Evolutionary conservation across 176 grass and related monocot genomes (phyloP).

Genomic region (Musa acuminata): DNA sequence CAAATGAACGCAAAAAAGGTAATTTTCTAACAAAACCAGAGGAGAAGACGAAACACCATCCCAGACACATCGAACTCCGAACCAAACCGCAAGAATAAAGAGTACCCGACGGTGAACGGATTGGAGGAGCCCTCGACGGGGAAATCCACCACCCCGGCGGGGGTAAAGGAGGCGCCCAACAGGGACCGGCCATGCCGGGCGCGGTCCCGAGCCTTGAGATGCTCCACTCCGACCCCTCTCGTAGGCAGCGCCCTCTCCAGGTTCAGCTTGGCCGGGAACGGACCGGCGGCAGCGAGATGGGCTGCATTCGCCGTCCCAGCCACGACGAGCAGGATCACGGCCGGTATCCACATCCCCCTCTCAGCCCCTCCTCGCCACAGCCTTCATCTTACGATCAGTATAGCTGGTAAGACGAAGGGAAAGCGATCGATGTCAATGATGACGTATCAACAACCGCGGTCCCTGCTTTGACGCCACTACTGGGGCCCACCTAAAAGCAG

Average conservation of each 20-base stretch:
- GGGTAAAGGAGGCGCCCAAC: conserved; percentile 23
- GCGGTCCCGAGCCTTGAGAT: conserved; percentile 59
- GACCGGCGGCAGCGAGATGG: neutral
- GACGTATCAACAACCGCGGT: too few species aligned
- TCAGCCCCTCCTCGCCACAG: neutral
- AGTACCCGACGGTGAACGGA: conserved; percentile 86
- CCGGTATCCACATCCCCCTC: neutral
- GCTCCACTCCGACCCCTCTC: conserved; percentile 47
- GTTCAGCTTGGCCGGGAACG: conserved; percentile 39
- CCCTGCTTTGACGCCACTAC: too few species aligned
- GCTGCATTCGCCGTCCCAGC: neutral
- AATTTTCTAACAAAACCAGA: neutral
- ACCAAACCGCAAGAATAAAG: neutral
- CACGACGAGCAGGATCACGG: neutral
- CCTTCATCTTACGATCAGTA: too few species aligned
- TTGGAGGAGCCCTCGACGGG: conserved; percentile 83
- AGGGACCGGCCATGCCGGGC: conserved; percentile 42
- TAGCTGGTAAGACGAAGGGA: too few species aligned
- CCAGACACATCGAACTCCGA: neutral
- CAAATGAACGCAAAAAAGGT: neutral
- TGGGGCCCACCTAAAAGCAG: too few species aligned
- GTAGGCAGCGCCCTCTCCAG: conserved; percentile 65
- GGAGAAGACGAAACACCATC: neutral
- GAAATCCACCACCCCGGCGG: conserved; percentile 68
- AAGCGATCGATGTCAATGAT: too few species aligned